A percentile compares a stretch with the other conserved stretches of the same genome.
phyloP scores from a whole-genome alignment of 2,329 filamentous ascomycete species.

The Cladophialophora yegresii region DNA sequence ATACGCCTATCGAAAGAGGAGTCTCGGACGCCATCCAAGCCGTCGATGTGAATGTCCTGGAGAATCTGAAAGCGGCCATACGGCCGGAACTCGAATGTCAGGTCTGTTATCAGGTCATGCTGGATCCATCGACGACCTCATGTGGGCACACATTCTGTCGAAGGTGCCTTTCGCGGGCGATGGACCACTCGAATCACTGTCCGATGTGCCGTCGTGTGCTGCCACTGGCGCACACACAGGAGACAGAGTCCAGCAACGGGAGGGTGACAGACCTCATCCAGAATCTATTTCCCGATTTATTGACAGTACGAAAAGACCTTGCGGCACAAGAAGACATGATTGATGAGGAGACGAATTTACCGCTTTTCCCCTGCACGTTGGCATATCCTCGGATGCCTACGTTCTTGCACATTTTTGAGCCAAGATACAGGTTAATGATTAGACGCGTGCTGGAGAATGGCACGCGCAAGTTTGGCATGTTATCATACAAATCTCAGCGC shows the following conservation, averaged over 20 bases:
- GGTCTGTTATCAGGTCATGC: constrained; percentile 78
- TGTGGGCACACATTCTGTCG: constrained; percentile 92
- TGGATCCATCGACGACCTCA: constrained; percentile 78
- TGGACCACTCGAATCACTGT: constrained; percentile 77
- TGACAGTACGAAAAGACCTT: constrained; percentile 57
- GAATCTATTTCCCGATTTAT: constrained; percentile 69
- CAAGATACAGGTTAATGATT: constrained; percentile 89
- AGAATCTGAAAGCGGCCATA: constrained; percentile 61
- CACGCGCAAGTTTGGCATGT: constrained; percentile 80
- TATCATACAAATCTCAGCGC: constrained; percentile 65
- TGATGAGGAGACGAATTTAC: constrained; percentile 61
- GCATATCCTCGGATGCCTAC: constrained; percentile 81
- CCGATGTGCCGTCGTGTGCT: constrained; percentile 75
- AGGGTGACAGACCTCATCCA: constrained; percentile 65
- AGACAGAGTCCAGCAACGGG: constrained; percentile 60
- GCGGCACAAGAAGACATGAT: constrained; percentile 59
- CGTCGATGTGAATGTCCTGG: constrained; percentile 56
- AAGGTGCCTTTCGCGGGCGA: constrained; percentile 71
- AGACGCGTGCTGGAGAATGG: constrained; percentile 69
- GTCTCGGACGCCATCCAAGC: constrained; percentile 37
- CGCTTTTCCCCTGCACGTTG: constrained; percentile 79
- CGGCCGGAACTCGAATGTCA: constrained; percentile 81
- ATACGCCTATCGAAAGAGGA: constrained; percentile 40
- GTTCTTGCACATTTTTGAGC: constrained; percentile 88
- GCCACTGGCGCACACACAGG: constrained; percentile 54